Base-by-base conservation (phyloP, 75 land plant species). In the Gnetum montanum region DNA sequence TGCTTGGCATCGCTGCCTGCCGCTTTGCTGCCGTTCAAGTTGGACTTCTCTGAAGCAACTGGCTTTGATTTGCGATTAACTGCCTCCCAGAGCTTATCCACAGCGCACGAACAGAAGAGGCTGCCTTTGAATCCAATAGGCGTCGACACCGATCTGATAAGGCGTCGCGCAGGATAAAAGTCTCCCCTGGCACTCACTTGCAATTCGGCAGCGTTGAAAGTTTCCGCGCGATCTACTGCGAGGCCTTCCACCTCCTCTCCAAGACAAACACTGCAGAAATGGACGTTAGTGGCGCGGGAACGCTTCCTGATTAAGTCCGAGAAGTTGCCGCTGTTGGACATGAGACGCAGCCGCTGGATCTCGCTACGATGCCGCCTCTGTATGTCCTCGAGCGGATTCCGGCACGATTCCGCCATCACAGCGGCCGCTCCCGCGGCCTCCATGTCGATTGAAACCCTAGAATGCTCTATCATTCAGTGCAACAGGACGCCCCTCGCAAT, bases 131-230 rank as follows among this genome's bases (percentile, higher is more conserved):
- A 53, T 22, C 31, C 23, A 19, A 34, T 53, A 3, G 55, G 55
- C 8, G 55, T 53, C 8, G 55, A 53, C 20, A 53, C 55, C 22
- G 55, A 53, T 36, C 55, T 53, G 23, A 53, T 36, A 3, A 53
- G 55, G 36, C 55, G 31, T 19, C 55, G 18, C n/a, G 55, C 35
- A 2, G 55, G 55, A 30, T 53, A 53, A 15, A 53, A 25, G 34
- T 34, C 20, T n/a, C n/a, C n/a, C 13, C 34, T 22, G 12, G 55
- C 19, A 8, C 34, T 34, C 1, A 53, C 5, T 53, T 53, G 36
- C 31, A 53, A 31, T 53, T 33, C 55, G 15, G 22, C 12, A 4
- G 37, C 34, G 22, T 30, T 15, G 15, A 20, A 15, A 41, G 13
- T 41, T 41, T 41, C 43, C 4, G 43, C 43, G 16, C 18, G 16